Percentiles rank a stretch among this genome's conserved stretches.
phyloP scores from a whole-genome alignment of 2,329 filamentous ascomycete species.

The Fusarium sp. region DNA sequence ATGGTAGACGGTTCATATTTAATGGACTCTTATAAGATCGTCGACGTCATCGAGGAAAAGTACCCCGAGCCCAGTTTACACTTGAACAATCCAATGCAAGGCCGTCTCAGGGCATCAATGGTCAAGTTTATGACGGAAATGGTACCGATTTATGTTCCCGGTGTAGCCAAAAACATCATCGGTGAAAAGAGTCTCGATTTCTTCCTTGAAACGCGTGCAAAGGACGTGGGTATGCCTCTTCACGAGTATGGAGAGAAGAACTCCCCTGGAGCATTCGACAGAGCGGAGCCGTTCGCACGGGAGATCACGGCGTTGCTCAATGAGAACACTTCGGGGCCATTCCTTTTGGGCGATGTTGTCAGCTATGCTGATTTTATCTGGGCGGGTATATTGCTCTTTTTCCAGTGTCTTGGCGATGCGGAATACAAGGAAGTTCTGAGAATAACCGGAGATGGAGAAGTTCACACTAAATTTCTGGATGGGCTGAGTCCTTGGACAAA shows the following conservation, averaged over 20 bases:
- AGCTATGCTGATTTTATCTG: conserved; percentile 70
- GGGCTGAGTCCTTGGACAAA: conserved; percentile 28
- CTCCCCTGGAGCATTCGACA: conserved; percentile 21
- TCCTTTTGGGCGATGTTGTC: conserved; percentile 67
- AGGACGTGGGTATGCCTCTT: conserved; percentile 34
- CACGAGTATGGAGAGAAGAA: conserved; percentile 28
- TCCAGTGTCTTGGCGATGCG: conserved; percentile 24
- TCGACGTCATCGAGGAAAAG: conserved; percentile 66
- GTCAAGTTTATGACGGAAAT: conserved; percentile 29
- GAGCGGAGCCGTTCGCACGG: conserved; percentile 28
- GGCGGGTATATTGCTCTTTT: conserved; percentile 60
- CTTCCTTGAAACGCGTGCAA: conserved; percentile 13
- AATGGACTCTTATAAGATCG: conserved; percentile 74
- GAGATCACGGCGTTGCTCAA: conserved; percentile 23
- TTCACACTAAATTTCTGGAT: conserved; percentile 14
- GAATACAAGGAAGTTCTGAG: conserved; percentile 29
- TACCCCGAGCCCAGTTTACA: conserved; percentile 62
- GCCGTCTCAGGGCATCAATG: conserved; percentile 12
- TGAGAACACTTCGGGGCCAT: conserved; percentile 62
- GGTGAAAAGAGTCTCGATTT: conserved; percentile 32
- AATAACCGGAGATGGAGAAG: conserved; percentile 15
- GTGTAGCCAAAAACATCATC: conserved; percentile 21
- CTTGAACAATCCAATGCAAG: conserved; percentile 11
- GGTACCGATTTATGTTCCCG: conserved; percentile 27
- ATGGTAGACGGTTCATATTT: conserved; percentile 67